A percentile compares a stretch with the other conserved stretches of the same genome.
These are phyloP conservation scores for Curvularia verruculosa DNA, from an alignment of 2,329 filamentous ascomycete species.

Conservation along the genomic window DNA sequence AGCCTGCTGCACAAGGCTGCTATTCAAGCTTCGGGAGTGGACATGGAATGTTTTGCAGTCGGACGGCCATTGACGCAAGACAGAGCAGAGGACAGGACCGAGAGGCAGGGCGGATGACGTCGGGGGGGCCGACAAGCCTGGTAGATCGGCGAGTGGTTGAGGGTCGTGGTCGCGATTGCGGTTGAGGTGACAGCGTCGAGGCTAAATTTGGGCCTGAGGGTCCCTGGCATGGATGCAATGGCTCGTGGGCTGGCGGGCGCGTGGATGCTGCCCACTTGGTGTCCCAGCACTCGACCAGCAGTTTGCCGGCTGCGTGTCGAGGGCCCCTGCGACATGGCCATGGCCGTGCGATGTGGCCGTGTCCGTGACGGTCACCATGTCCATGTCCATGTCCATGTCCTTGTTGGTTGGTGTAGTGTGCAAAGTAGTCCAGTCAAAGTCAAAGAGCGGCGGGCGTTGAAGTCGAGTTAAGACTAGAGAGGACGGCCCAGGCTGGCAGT, in stretches of 20 bases:
- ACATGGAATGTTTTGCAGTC: no score
- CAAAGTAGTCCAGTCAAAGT: no score
- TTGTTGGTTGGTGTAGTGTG: no score
- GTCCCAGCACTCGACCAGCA: slow-evolving; percentile 12
- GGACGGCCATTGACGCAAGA: no score
- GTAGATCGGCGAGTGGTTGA: neutral
- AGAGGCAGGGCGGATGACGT: neutral
- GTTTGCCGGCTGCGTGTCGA: slow-evolving; percentile 11
- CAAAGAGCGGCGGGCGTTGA: neutral
- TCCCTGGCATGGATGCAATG: slow-evolving; percentile 14
- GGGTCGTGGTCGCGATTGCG: neutral
- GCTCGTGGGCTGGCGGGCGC: no score
- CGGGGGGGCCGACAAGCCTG: neutral
- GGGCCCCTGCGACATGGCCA: neutral
- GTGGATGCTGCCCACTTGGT: slow-evolving; percentile 8
- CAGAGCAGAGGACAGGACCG: no score
- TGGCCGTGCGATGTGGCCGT: no score
- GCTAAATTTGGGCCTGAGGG: slow-evolving; percentile 24
- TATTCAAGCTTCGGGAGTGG: slow-evolving; percentile 20
- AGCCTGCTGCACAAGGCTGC: slow-evolving; percentile 18
- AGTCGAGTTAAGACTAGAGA: slow-evolving; percentile 1
- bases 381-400: no score
- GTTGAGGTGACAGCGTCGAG: no score
- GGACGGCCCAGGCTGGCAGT: slow-evolving; percentile 10
- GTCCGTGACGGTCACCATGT: no score